Evolutionary conservation across 139 green algal species (phyloP), one percentile per base, ranked within the genome.

Genomic region (Chlamydomonas incerta): DNA sequence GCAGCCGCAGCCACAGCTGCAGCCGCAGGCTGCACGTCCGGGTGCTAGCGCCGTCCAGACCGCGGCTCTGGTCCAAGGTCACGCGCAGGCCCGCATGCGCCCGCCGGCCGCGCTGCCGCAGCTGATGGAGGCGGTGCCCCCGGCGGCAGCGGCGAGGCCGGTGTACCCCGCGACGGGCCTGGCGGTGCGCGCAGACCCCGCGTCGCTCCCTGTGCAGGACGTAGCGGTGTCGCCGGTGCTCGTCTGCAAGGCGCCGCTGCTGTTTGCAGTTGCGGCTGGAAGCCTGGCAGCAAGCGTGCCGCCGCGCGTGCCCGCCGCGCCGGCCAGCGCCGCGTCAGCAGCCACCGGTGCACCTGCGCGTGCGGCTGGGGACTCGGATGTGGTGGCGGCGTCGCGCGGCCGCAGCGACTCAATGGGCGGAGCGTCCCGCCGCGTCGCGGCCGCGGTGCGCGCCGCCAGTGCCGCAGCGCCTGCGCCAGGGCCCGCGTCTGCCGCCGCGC

Each of bases 181-280:
- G 79, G 47, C 79, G 24, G 47, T 85, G 47, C 47, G 75, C 21
- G 79, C 66, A 0, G 66, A 75, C 79, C 79, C 65, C 31, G 65
- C 65, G 0, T 26, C 66, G 10, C 66, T 85, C 21, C 79, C 65
- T 0, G 79, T 85, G 8, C n/a, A 50, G 18, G 47, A 75, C 9
- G 79, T 85, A 47, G 65, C 23, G 31, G 79, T 85, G 79, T 29
- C 47, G 79, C 79, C 79, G 3, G 50, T 75, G 14, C 79, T 85
- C 5, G 57, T 85, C 66, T 85, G 79, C 79, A 85, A 85, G 63
- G 79, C 79, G 31, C 79, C 79, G 31, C 50, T 85, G 47, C 10
- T 31, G 5, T 35, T 8, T 21, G 31, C 79, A 0, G 79, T 10
- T 21, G 66, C 24, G 14, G 63, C 77, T 0, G 79, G 47, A 29